phyloP scores from a whole-genome alignment of 257 asterid genomes.

The Sherardia arvensis region DNA sequence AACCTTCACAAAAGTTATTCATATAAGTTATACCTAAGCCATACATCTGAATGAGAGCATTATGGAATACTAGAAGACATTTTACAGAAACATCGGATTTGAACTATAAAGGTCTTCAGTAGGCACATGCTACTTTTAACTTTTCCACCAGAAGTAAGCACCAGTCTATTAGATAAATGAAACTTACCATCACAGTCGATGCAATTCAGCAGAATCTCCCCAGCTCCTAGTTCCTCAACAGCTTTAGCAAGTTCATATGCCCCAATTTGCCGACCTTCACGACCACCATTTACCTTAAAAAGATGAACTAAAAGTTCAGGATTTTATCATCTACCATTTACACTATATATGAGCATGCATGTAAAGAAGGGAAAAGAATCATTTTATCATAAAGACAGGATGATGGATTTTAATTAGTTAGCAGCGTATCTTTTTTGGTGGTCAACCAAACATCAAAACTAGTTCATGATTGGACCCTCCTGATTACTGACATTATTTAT shows the following conservation, averaged over 20 bases:
- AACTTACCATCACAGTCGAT: conserved; percentile 86
- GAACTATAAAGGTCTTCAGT: background rate
- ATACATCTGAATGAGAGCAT: background rate
- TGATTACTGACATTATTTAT: background rate
- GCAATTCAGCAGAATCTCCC: conserved; percentile 92
- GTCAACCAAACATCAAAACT: background rate
- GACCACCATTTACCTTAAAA: conserved; percentile 80
- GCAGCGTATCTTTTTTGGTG: background rate
- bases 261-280: conserved; percentile 93
- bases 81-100: background rate
- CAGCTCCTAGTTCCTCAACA: conserved; percentile 97
- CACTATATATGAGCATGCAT: background rate
- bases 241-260: conserved; percentile 97
- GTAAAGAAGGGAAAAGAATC: no score
- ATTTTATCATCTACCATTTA: background rate
- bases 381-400: background rate
- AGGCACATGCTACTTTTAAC: background rate
- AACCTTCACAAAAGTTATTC: background rate
- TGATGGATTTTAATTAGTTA: background rate
- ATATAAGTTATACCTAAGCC: background rate
- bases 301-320: background rate
- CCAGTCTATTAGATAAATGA: conserved; percentile 1
- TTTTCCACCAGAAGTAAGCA: background rate
- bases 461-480: background rate
- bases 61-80: background rate